Evolutionary conservation across 2,329 filamentous ascomycete species (phyloP), one percentile per base, ranked within the genome.

Genomic region (Fusarium burgessii): DNA sequence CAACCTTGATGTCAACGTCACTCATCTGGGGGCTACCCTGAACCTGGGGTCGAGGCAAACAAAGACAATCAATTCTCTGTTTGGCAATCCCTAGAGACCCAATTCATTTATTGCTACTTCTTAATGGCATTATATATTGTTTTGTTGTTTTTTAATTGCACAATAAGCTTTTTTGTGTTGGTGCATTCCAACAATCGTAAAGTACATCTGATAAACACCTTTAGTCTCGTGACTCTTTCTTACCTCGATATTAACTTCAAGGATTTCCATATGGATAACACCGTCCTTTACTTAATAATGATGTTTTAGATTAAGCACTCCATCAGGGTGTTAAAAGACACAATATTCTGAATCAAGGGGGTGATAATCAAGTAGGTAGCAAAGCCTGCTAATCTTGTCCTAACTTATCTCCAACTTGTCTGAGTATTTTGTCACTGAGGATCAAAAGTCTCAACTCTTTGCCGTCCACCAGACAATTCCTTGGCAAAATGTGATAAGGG

Each of bases 1-100:
- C 56, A 52, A 74, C 74, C 72, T 73, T 74, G 74, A 75, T 74
- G 71, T 70, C 70, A 75, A 75, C 60, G 61, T 72, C 64, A 74
- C 71, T 65, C 23, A 29, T 35, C 49, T 71, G 42, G 51, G 51
- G 62, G 55, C 49, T 72, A 74, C 70, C 68, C 70, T 72, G 68
- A 73, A 73, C 58, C 47, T 56, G 58, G 54, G 52, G 63, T 58
- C 36, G 27, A 58, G 59, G 45, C 38, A 54, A 49, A 51, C 27
- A 42, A 23, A 23, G 50, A 59, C 33, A 38, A 14, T 42, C 23
- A 42, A 32, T 61, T 56, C 27, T 40, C 25, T 45, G 25, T 32
- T 61, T 46, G 27, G 7, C 25, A 57, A 36, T 38, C 20, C 8
- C 45, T 9, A 8, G 47, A 25, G 14, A n/a, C 27, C 23, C n/a